Evolutionary conservation across 2,329 filamentous ascomycete species (phyloP).

Genomic region (Fusarium graminum): DNA sequence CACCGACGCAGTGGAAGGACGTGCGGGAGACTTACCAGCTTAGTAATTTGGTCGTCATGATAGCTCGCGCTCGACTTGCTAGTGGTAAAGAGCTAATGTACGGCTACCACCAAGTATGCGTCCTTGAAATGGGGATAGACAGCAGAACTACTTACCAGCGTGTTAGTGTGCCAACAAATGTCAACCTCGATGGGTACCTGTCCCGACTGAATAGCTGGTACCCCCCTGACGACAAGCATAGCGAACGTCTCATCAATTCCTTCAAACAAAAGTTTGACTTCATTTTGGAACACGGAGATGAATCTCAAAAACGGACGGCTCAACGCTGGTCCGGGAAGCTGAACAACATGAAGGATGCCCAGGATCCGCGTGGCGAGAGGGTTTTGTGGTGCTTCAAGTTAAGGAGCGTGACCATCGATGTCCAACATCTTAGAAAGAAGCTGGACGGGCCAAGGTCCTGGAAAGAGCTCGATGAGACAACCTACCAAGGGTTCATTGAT

Average conservation of each 20-base stretch:
- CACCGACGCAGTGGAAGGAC: slow-evolving; percentile 31
- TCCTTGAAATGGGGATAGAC: slow-evolving; percentile 37
- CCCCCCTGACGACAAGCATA: slow-evolving; percentile 27
- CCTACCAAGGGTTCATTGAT: slow-evolving; percentile 21
- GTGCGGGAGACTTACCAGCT: slow-evolving; percentile 12
- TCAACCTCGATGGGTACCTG: slow-evolving; percentile 16
- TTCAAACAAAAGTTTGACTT: slow-evolving; percentile 21
- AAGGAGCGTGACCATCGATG: slow-evolving; percentile 18
- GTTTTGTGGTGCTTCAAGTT: slow-evolving; percentile 39
- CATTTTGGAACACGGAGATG: slow-evolving; percentile 1
- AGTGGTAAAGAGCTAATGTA: slow-evolving; percentile 33
- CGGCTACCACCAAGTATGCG: slow-evolving; percentile 31
- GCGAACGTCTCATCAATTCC: slow-evolving; percentile 10
- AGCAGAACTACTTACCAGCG: slow-evolving; percentile 33
- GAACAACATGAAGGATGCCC: slow-evolving; percentile 2
- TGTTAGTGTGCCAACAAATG: slow-evolving; percentile 22
- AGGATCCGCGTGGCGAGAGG: slow-evolving; percentile 16
- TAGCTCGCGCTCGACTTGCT: slow-evolving; percentile 39
- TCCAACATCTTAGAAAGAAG: slow-evolving; percentile 23
- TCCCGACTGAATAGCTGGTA: slow-evolving; percentile 39
- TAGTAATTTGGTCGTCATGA: slow-evolving; percentile 28
- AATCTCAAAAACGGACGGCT: slow-evolving; percentile 22
- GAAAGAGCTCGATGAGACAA: slow-evolving; percentile 24
- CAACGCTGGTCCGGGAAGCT: slow-evolving; percentile 7
- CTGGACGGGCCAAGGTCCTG: slow-evolving; percentile 32